Evolutionary conservation across 306 rosid species (phyloP), one percentile per base, ranked within the genome.

Genomic region (Trifolium pratense): DNA sequence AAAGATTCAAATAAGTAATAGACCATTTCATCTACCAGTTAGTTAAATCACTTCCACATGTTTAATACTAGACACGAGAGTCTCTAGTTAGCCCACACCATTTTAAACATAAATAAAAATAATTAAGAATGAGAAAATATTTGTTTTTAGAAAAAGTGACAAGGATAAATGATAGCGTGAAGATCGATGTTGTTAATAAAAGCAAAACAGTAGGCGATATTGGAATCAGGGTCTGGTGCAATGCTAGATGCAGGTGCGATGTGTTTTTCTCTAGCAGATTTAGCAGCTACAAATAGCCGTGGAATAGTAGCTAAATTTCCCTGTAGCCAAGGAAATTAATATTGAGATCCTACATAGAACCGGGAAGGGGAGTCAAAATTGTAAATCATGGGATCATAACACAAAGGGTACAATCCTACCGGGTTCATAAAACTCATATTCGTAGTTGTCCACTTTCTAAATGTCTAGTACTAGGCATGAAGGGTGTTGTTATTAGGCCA

Each of bases 151-250:
- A 62, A 6, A 59, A 59, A 26, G 37, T 59, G 66, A 31, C 16
- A 12, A 63, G 16, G 32, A 63, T 5, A 63, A 37, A 32, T 40
- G 42, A 57, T 57, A 57, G 36, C 12, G 17, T 25, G 6, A 9
- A 57, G 63, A 57, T 57, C 9, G 12, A 57, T 57, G 37, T 57
- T 57, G 36, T 57, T 57, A 57, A 57, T 25, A 56, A 10, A 3
- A 3, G 23, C 31, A 26, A 16, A 25, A 6, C 13, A 57, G 18
- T 34, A 57, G 36, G 37, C 64, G 9, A 25, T 57, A 26, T 17
- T 13, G 10, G 64, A 25, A 57, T 13, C 17, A 20, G 64, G 37
- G 64, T 26, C 37, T 25, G 37, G 63, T 57, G 63, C 16, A 26
- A 57, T 26, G 10, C 17, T 57, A 57, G 37, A 57, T 9, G 34